Conservation (phyloP, 73 alveolate genomes). For the Durusdinium trenchii region DNA sequence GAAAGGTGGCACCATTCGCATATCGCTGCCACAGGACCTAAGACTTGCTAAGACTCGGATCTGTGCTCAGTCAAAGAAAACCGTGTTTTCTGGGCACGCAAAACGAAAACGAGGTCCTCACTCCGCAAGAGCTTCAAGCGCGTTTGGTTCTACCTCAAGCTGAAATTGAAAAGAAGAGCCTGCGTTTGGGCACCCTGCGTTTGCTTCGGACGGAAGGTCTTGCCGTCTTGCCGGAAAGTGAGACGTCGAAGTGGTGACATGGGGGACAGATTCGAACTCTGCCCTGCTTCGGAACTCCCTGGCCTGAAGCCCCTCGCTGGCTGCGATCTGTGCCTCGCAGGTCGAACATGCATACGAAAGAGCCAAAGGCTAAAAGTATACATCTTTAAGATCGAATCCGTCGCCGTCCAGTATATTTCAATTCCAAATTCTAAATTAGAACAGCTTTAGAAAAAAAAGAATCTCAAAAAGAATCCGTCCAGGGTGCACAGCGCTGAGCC, state of each 20-base stretch:
- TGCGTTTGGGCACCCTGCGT: neutral
- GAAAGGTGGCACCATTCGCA: slow-evolving; percentile 84
- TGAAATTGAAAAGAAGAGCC: neutral
- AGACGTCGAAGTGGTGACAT: neutral
- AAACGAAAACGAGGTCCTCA: neutral
- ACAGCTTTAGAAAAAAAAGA: too few species aligned
- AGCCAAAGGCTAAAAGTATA: neutral
- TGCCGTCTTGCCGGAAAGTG: neutral
- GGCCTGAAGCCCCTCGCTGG: slow-evolving; percentile 76
- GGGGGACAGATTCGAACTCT: too few species aligned
- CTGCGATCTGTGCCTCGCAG: slow-evolving; percentile 77
- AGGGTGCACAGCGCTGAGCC: slow-evolving; percentile 77
- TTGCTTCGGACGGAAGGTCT: too few species aligned
- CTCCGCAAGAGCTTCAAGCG: slow-evolving; percentile 89
- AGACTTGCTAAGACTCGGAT: neutral
- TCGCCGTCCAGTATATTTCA: too few species aligned
- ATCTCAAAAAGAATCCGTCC: neutral
- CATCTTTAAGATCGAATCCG: neutral
- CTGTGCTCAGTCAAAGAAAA: too few species aligned
- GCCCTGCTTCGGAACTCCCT: too few species aligned
- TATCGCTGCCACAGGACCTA: slow-evolving; percentile 93
- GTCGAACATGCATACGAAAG: too few species aligned
- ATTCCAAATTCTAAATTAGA: neutral
- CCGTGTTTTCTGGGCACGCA: too few species aligned
- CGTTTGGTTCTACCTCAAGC: slow-evolving; percentile 75